A percentile compares a stretch with the other conserved stretches of the same genome.
Conservation (phyloP, 2,329 filamentous ascomycete genomes). For the Rutstroemia sp. region DNA sequence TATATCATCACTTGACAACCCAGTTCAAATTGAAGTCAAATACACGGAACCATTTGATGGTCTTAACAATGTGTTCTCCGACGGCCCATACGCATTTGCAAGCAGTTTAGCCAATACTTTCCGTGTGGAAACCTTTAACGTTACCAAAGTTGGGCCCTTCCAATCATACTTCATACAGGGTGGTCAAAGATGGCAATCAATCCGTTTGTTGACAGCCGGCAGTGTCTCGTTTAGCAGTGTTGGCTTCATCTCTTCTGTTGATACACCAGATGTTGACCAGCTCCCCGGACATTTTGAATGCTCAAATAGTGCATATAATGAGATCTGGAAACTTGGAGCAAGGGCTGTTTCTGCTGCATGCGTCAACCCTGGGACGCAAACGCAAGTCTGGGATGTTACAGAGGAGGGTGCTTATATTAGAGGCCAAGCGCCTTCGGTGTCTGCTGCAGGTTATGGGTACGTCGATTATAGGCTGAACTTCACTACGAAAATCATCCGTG, state of each 20-base stretch:
- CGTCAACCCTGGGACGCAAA: slow-evolving; percentile 32
- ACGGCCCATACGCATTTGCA: background rate
- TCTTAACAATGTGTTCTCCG: background rate
- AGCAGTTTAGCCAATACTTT: background rate
- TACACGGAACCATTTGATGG: background rate
- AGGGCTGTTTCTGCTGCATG: slow-evolving; percentile 30
- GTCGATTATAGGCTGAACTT: no score
- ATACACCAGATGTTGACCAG: background rate
- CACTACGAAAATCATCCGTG: no score
- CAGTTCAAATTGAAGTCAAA: background rate
- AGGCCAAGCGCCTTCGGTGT: slow-evolving; percentile 22
- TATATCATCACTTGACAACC: background rate
- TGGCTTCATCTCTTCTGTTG: background rate
- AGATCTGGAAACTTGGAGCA: slow-evolving; percentile 34
- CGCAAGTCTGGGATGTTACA: slow-evolving; percentile 31
- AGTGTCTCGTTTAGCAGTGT: slow-evolving; percentile 24
- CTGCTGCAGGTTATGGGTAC: no score
- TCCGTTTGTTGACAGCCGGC: slow-evolving; percentile 31
- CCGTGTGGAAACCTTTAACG: slow-evolving; percentile 14
- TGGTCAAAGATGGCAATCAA: slow-evolving; percentile 34
- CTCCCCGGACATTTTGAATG: slow-evolving; percentile 8
- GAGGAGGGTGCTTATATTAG: slow-evolving; percentile 31
- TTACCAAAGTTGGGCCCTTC: slow-evolving; percentile 26
- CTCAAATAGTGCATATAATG: slow-evolving; percentile 28
- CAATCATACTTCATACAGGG: slow-evolving; percentile 34